Evolutionary conservation across 805 yeast genomes (phyloP), one percentile per base, ranked within the genome.

Genomic region (Yarrowia yakushimensis): DNA sequence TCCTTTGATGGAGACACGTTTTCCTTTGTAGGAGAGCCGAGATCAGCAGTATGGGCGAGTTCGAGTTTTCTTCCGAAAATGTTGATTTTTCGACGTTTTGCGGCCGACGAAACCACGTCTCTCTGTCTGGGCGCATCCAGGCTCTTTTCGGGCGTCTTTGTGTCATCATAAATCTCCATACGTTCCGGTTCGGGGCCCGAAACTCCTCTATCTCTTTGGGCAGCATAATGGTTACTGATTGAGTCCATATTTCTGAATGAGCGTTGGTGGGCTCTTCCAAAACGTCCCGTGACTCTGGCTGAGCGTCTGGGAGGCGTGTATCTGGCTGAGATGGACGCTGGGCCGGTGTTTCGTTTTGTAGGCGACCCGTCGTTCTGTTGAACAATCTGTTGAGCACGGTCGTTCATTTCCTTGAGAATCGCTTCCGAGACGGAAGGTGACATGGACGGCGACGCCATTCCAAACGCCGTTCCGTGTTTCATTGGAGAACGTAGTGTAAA

Each of bases 191-290:
- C 46, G 13, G 25, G n/a, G 6, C 31, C 31, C 12, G 34, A 31
- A 15, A 2, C 34, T 7, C 28, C 31, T n/a, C 41, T 7, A 23
- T 33, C 60, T 54, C 61, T 12, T 10, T 41, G 48, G 13, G 61
- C 61, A 22, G 61, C 61, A 20, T 55, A 55, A n/a, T 55, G 61
- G 23, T 22, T 27, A 22, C 39, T 30, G 30, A 55, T 55, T 13
- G 61, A 55, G 23, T 55, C 61, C 61, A 55, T 55, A 28, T 55
- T 55, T 22, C 39, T 55, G 61, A 55, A 55, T 4, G 46, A 15
- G 4, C 61, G 36, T 13, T 41, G 46, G 28, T 55, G 61, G 12
- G 61, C 61, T 39, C 61, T 28, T 41, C 46, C 48, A 17, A 39
- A 55, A 2, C 61, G 55, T 9, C 39, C 15, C 0, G 36, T 15